These are phyloP conservation scores for Ganoderma multipileum DNA, from an alignment of 1,284 basidiomycete genomes.

Conservation along the genomic window DNA sequence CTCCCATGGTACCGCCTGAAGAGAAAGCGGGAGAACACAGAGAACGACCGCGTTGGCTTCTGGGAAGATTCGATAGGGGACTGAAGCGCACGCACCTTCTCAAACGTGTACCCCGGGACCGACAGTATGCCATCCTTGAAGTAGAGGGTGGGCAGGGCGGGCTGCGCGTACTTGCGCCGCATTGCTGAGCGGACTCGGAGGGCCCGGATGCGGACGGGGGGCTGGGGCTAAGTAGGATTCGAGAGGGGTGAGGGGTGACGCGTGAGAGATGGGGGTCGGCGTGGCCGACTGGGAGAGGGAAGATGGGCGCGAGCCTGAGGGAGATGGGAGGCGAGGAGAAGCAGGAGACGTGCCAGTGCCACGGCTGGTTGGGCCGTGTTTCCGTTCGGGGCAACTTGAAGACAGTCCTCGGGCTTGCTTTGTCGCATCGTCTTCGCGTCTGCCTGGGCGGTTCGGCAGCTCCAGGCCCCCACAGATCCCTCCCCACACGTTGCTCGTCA, in stretches of 20 bases:
- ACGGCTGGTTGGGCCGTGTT: neutral
- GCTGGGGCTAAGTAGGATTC: neutral
- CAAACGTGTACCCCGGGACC: slow-evolving; percentile 72
- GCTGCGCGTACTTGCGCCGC: slow-evolving; percentile 46
- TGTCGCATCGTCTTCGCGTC: neutral
- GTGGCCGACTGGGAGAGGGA: slow-evolving; percentile 3
- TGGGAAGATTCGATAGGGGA: neutral
- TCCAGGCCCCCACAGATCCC: neutral
- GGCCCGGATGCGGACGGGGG: slow-evolving; percentile 11
- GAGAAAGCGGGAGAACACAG: no score
- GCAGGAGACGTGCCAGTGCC: neutral
- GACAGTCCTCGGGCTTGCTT: neutral
- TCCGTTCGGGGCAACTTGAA: slow-evolving; percentile 4
- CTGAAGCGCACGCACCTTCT: slow-evolving; percentile 52
- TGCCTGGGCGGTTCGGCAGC: neutral
- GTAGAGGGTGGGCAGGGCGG: slow-evolving; percentile 46
- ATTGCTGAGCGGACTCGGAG: slow-evolving; percentile 30
- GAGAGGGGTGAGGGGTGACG: neutral
- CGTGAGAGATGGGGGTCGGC: slow-evolving; percentile 2
- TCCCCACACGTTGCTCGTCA: slow-evolving; percentile 1
- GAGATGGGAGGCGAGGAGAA: slow-evolving; percentile 1
- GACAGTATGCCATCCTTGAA: slow-evolving; percentile 62
- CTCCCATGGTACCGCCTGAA: slow-evolving; percentile 65
- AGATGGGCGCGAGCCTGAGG: neutral
- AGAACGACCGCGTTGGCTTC: neutral